phyloP scores from a whole-genome alignment of 2,329 filamentous ascomycete genomes.

The Amauroascus verrucosus region DNA sequence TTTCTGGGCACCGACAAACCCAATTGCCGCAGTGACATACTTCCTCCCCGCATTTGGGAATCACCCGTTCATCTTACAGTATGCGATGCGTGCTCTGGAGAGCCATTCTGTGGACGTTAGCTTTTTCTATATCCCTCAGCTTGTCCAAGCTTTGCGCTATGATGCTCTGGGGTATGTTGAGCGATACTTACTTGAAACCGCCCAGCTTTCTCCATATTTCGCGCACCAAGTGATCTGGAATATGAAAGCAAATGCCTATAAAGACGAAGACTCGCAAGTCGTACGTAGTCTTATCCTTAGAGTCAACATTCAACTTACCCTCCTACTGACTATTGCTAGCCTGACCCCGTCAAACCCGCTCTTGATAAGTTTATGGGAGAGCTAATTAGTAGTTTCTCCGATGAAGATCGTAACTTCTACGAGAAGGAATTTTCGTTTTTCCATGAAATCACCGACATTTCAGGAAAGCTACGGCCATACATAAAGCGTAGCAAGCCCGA shows the following conservation, averaged over 20 bases:
- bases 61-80: slow-evolving; percentile 88
- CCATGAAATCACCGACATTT: slow-evolving; percentile 88
- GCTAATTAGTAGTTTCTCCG: slow-evolving; percentile 72
- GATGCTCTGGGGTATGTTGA: slow-evolving; percentile 91
- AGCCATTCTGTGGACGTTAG: slow-evolving; percentile 93
- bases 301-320: background rate
- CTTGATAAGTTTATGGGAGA: slow-evolving; percentile 81
- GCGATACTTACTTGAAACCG: slow-evolving; percentile 91
- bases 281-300: slow-evolving; percentile 40
- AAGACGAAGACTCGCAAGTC: slow-evolving; percentile 83
- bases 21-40: slow-evolving; percentile 83
- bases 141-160: slow-evolving; percentile 89
- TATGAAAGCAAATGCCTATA: slow-evolving; percentile 98
- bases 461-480: slow-evolving; percentile 85
- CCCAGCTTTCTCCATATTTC: slow-evolving; percentile 94
- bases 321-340: slow-evolving; percentile 39
- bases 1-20: slow-evolving; percentile 87
- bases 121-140: slow-evolving; percentile 98
- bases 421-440: slow-evolving; percentile 97
- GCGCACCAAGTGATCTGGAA: slow-evolving; percentile 99
- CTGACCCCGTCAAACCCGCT: slow-evolving; percentile 85
- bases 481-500: slow-evolving; percentile 89
- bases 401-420: slow-evolving; percentile 72
- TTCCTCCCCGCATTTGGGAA: slow-evolving; percentile 86
- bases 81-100: slow-evolving; percentile 89